Evolutionary conservation across 257 asterid species (phyloP).

Genomic region (Solanum peruvianum): DNA sequence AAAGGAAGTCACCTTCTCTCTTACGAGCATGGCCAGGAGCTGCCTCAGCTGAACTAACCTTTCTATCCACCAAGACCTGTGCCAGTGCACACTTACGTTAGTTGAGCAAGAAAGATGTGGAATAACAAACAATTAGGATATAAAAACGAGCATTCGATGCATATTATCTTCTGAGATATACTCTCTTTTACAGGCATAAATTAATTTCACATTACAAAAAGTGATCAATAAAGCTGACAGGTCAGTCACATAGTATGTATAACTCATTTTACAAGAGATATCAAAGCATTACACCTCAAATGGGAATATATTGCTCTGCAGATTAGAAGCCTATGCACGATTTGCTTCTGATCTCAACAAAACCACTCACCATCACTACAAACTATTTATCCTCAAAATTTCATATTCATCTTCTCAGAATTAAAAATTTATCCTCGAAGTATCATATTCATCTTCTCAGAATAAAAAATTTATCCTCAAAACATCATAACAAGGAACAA

Average conservation of each 20-base stretch:
- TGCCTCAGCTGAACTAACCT: conserved; percentile 16
- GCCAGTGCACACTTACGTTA: background rate
- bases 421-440: background rate
- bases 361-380: background rate
- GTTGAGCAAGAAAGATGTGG: conserved; percentile 4
- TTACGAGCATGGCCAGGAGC: conserved; percentile 16
- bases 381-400: background rate
- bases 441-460: background rate
- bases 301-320: background rate
- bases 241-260: background rate
- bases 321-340: background rate
- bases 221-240: background rate
- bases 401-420: background rate
- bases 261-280: background rate
- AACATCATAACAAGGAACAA: background rate
- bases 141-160: background rate
- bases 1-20: conserved; percentile 40
- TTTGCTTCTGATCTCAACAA: background rate
- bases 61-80: conserved; percentile 64
- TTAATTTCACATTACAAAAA: background rate
- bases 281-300: background rate
- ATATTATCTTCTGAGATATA: background rate
- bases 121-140: background rate
- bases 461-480: background rate
- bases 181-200: background rate